Evolutionary conservation across 2,329 filamentous ascomycete species (phyloP).

Genomic region (Botrytis fabae): DNA sequence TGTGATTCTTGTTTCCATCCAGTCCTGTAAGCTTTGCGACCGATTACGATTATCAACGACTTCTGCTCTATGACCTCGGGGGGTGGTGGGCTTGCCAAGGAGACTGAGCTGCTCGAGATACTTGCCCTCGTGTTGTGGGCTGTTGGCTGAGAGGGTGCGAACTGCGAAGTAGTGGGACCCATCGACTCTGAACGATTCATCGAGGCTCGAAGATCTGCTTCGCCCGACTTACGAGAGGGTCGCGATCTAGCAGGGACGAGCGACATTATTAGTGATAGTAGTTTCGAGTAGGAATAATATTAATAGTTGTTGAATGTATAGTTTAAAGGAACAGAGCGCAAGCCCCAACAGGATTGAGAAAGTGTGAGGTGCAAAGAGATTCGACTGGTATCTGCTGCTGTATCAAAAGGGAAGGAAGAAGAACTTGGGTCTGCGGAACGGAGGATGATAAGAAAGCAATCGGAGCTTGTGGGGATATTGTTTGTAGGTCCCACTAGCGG

Average conservation of each 20-base stretch:
- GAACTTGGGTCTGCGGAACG: neutral
- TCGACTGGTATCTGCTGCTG: neutral
- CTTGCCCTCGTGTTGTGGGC: neutral
- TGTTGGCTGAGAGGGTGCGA: neutral
- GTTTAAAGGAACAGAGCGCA: neutral
- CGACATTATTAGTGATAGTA: constrained; percentile 18
- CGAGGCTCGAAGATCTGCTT: constrained; percentile 14
- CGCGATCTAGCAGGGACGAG: constrained; percentile 9
- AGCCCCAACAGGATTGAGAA: neutral
- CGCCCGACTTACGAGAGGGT: neutral
- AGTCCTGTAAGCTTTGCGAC: neutral
- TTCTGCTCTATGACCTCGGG: neutral
- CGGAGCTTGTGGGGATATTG: constrained; percentile 1
- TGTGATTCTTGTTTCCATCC: constrained; percentile 9
- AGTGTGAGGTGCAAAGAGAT: neutral
- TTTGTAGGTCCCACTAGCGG: neutral
- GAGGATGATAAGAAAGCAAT: neutral
- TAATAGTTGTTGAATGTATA: constrained; percentile 4
- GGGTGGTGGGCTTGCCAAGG: neutral
- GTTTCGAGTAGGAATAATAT: constrained; percentile 5
- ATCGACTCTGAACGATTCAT: constrained; percentile 7
- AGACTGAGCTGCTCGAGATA: neutral
- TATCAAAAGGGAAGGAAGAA: neutral
- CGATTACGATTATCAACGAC: neutral
- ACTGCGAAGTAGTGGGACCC: constrained; percentile 9